Conservation (phyloP, 2,329 filamentous ascomycete species). For the Macroventuria anomochaeta region DNA sequence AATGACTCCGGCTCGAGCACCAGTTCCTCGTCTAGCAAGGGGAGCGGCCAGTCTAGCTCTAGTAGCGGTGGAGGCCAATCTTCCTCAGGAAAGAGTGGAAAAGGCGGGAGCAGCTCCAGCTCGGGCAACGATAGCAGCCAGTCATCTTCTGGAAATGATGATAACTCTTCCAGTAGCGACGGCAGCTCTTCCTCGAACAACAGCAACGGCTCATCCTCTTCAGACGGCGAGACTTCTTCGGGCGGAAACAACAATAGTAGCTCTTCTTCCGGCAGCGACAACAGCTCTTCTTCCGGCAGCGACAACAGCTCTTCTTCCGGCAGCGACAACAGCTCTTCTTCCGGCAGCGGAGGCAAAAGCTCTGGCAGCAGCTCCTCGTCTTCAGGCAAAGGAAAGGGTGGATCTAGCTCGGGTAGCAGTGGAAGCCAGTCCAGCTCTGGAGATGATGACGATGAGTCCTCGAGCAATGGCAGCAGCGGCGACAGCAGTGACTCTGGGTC, state of each 20-base stretch:
- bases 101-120: background rate
- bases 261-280: background rate
- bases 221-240: background rate
- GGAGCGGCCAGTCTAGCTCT: background rate
- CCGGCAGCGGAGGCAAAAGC: background rate
- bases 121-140: background rate
- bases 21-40: background rate
- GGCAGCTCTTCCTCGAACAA: background rate
- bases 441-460: background rate
- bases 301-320: no score
- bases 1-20: background rate
- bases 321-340: background rate
- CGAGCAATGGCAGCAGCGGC: background rate
- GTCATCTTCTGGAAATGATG: background rate
- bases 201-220: background rate
- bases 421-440: background rate
- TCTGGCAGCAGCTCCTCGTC: no score
- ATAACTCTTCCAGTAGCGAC: background rate
- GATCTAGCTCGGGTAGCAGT: no score
- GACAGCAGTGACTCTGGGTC: background rate
- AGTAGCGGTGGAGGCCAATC: background rate
- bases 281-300: no score
- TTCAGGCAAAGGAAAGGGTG: no score
- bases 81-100: background rate
- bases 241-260: background rate